phyloP scores from a whole-genome alignment of 225 moss, liverwort and hornwort species.

The Thuidium tamariscinum region DNA sequence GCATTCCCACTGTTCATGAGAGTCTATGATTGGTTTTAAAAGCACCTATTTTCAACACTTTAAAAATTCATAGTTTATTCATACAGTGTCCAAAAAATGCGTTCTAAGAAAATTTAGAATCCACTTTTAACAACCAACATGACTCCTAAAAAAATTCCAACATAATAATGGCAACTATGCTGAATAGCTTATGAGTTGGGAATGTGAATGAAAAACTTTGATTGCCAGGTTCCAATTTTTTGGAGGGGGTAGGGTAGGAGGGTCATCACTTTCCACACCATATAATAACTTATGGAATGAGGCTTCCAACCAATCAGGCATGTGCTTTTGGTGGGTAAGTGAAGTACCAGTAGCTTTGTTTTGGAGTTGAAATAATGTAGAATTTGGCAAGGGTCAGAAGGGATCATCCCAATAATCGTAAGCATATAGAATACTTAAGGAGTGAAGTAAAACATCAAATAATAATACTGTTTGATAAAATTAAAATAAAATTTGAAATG shows the following conservation, averaged over 20 bases:
- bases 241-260: too few relatives aligned
- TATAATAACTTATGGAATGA: too few relatives aligned
- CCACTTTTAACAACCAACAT: too few relatives aligned
- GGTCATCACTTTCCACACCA: neutral
- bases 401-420: neutral
- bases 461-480: neutral
- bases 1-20: too few relatives aligned
- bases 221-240: neutral
- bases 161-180: too few relatives aligned
- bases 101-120: too few relatives aligned
- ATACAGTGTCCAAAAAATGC: too few relatives aligned
- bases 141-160: too few relatives aligned
- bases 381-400: neutral
- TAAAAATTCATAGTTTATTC: too few relatives aligned
- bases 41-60: too few relatives aligned
- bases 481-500: neutral
- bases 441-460: neutral
- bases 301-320: neutral
- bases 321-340: neutral
- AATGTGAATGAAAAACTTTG: neutral
- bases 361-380: neutral
- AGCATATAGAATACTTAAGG: neutral
- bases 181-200: neutral
- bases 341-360: neutral
- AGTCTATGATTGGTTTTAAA: too few relatives aligned